Evolutionary conservation across 1,139 yeast genomes (phyloP), one percentile per base, ranked within the genome.

Genomic region (Magnusiomyces suaveolens): DNA sequence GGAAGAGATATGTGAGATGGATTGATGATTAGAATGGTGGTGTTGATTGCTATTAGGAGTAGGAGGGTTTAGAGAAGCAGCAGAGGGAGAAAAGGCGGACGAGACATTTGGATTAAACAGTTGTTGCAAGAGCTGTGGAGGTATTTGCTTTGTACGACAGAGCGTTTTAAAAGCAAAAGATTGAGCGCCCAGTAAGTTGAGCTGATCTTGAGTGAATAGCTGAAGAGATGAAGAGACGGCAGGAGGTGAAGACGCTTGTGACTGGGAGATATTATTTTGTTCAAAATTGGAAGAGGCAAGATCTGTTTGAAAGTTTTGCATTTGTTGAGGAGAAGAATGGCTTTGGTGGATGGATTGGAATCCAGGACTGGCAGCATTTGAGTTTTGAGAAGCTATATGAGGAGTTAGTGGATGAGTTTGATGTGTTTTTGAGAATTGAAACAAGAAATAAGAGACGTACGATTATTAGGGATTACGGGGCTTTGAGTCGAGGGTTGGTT

Each of bases 91-190:
- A 20, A 26, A 29, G 25, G 57, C 29, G 16, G 46, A 44, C 16
- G 21, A 44, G 20, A 26, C 26, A 29, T 4, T 48, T 43, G 55
- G 43, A 18, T 50, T 57, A 43, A 56, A 82, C 64, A 56, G 69
- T 54, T 60, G 75, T 75, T 20, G 59, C 39, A 67, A 67, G 12
- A 71, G 57, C 21, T 59, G 60, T 3, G 63, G 68, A 1, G 96
- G 95, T 46, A 90, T 69, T 59, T 85, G 86, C 60, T 83, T 65
- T 66, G 87, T 92, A 62, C 77, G 82, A 1, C 90, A 78, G 55
- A 92, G 72, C 14, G 87, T 68, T 64, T 87, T 88, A 60, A 87
- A 79, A 0, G 92, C 89, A 25, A 82, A 71, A 50, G 90, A 72
- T 67, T 90, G 97, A 57, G 80, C 78, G 56, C 77, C 75, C 56